A percentile compares a stretch with the other conserved stretches of the same genome.
phyloP scores from a whole-genome alignment of 768 basidiomycete genomes.

The Royoungia palumana region DNA sequence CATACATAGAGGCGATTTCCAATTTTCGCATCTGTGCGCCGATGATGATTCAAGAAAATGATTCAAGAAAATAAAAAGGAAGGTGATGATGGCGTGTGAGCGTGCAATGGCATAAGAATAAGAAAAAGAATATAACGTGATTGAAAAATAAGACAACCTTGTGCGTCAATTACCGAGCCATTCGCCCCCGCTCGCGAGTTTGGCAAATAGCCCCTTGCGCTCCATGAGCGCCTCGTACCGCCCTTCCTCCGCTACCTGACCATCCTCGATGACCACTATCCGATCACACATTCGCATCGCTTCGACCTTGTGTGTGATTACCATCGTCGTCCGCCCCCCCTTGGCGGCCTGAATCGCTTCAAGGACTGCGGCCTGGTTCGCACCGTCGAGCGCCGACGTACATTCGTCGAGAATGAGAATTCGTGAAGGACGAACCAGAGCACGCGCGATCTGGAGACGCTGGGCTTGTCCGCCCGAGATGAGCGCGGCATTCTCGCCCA shows the following conservation, averaged over 20 bases:
- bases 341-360: constrained; percentile 67
- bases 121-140: background rate
- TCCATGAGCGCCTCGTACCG: constrained; percentile 67
- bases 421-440: constrained; percentile 68
- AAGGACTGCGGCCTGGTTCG: constrained; percentile 80
- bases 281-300: constrained; percentile 93
- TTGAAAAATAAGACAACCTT: background rate
- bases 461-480: constrained; percentile 96
- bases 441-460: constrained; percentile 86
- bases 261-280: constrained; percentile 77
- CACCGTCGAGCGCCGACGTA: constrained; percentile 85
- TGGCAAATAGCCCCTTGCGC: constrained; percentile 67
- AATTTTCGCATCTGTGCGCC: background rate
- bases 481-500: constrained; percentile 90
- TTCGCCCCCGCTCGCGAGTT: constrained; percentile 76
- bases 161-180: constrained; percentile 39
- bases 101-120: background rate
- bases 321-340: constrained; percentile 75
- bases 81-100: background rate
- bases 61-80: background rate
- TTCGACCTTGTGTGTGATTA: constrained; percentile 90
- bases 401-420: constrained; percentile 92
- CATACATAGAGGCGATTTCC: background rate
- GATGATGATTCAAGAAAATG: too few relatives aligned
- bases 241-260: constrained; percentile 75